Conservation (phyloP, 805 yeast species). For the Barnettozyma siamensis region DNA sequence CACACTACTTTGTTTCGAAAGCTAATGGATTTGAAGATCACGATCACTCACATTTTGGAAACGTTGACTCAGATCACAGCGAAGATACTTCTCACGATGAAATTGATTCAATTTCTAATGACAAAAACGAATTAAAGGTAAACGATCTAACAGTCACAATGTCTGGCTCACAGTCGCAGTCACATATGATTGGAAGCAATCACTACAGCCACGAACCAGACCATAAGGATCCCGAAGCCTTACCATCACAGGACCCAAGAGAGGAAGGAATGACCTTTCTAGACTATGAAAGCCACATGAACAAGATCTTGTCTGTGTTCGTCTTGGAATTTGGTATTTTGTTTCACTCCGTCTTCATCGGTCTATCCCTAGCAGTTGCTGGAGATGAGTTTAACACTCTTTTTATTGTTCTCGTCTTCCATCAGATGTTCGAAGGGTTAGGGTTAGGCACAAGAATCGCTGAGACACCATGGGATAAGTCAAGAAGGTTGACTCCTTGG, state of each 20-base stretch:
- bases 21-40: conserved; percentile 24
- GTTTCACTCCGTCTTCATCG: conserved; percentile 80
- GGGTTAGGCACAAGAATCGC: conserved; percentile 80
- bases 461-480: conserved; percentile 32
- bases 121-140: background rate
- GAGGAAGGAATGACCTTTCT: conserved; percentile 12
- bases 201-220: conserved; percentile 41
- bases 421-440: conserved; percentile 81
- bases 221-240: conserved; percentile 40
- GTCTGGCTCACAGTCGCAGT: background rate
- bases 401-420: conserved; percentile 64
- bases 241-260: conserved; percentile 30
- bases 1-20: conserved; percentile 37
- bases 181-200: conserved; percentile 25
- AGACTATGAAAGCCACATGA: conserved; percentile 42
- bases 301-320: conserved; percentile 49
- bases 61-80: conserved; percentile 19
- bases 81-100: conserved; percentile 14
- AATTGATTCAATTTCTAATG: background rate
- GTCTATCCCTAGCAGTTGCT: conserved; percentile 69
- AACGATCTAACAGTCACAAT: no score
- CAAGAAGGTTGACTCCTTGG: conserved; percentile 49
- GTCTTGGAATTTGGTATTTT: conserved; percentile 74
- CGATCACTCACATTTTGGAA: conserved; percentile 51
- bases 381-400: conserved; percentile 71